A percentile compares a stretch with the other conserved stretches of the same genome.
phyloP scores from a whole-genome alignment of 345 rosid genomes.

The Hibiscus syriacus region DNA sequence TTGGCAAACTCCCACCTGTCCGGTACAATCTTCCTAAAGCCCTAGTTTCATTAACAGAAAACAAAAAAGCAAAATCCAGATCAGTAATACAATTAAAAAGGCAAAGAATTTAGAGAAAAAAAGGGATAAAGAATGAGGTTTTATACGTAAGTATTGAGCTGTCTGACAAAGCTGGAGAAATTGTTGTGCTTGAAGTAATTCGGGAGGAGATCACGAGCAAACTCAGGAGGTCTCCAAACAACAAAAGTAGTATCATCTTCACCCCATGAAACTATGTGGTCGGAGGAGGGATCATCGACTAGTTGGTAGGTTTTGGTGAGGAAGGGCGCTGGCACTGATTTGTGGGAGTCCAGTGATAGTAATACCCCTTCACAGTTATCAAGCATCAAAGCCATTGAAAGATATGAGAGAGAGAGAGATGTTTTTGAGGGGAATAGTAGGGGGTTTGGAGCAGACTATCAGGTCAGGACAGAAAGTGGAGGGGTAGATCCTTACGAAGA shows the following conservation, averaged over 20 bases:
- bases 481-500: background rate
- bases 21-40: slow-evolving; percentile 94
- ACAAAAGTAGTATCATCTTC: slow-evolving; percentile 85
- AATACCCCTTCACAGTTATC: slow-evolving; percentile 64
- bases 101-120: background rate
- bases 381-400: slow-evolving; percentile 42
- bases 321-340: slow-evolving; percentile 91
- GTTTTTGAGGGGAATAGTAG: background rate
- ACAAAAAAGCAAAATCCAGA: background rate
- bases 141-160: slow-evolving; percentile 86
- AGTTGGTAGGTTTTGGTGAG: slow-evolving; percentile 92
- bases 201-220: slow-evolving; percentile 91
- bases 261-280: slow-evolving; percentile 94
- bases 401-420: slow-evolving; percentile 8
- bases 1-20: slow-evolving; percentile 98
- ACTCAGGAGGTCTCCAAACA: slow-evolving; percentile 92
- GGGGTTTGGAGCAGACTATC: slow-evolving; percentile 4
- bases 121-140: background rate
- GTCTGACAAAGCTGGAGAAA: slow-evolving; percentile 94
- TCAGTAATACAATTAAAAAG: background rate
- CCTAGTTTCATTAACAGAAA: slow-evolving; percentile 34
- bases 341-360: slow-evolving; percentile 70
- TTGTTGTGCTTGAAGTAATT: slow-evolving; percentile 96
- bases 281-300: slow-evolving; percentile 80
- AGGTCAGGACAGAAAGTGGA: slow-evolving; percentile 2